Conservation (phyloP, 257 asterid genomes). For the Mitragyna speciosa region DNA sequence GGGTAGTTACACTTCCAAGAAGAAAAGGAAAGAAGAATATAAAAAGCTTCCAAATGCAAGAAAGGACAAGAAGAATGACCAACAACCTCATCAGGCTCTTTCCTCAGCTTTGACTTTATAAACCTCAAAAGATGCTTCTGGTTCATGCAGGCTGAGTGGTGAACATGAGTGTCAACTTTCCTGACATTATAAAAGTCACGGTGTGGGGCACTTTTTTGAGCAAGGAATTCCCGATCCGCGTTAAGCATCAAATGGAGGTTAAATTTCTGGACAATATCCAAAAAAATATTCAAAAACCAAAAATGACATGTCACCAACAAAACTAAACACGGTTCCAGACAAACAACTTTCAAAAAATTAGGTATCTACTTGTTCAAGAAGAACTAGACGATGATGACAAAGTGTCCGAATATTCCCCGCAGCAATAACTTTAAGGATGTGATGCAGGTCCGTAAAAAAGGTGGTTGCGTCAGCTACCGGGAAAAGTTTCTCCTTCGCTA, state of each 20-base stretch:
- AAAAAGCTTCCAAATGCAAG: conserved; percentile 17
- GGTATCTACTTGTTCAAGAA: conserved; percentile 76
- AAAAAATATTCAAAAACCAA: conserved; percentile 7
- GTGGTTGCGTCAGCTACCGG: conserved; percentile 93
- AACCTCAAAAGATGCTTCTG: conserved; percentile 95
- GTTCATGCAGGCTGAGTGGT: conserved; percentile 99
- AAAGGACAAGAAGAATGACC: conserved; percentile 8
- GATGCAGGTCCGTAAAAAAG: conserved; percentile 92
- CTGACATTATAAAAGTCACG: conserved; percentile 97
- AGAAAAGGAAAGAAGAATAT: conserved; percentile 11
- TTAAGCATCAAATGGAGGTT: conserved; percentile 98
- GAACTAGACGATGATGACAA: conserved; percentile 92
- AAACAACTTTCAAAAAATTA: conserved; percentile 16
- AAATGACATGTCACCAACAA: conserved; percentile 11
- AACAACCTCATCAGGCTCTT: conserved; percentile 95
- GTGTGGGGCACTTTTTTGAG: conserved; percentile 99
- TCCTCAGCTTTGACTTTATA: conserved; percentile 89
- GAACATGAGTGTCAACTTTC: conserved; percentile 97
- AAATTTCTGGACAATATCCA: conserved; percentile 64
- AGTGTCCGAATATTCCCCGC: conserved; percentile 88
- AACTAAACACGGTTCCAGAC: background rate
- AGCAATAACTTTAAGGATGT: conserved; percentile 92
- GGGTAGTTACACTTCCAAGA: background rate
- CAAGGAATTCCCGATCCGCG: conserved; percentile 96
- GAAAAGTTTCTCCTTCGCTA: conserved; percentile 82